Base-by-base conservation (phyloP, 1,139 yeast genomes). In the Debaryomyces subglobosus region DNA sequence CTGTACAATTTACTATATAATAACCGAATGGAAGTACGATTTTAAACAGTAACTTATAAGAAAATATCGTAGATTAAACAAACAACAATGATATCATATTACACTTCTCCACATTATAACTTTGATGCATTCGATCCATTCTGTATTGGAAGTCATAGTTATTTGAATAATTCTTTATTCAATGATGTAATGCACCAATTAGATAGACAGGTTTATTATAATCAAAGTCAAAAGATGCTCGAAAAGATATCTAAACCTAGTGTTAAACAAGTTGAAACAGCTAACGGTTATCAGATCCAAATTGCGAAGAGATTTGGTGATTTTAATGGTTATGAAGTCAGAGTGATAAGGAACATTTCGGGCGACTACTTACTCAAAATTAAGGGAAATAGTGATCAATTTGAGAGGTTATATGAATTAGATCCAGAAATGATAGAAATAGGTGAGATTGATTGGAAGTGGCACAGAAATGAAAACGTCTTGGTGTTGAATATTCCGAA, bases 401-500 rank as follows among this genome's bases (percentile, higher is more conserved):
- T 75, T 55, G 62, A 61, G 46, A 67, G 67, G 47, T 59, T 62
- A 2, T 67, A 67, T 51, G 71, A 69, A 47, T 71, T 75, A 51
- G 63, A 65, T 49, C 55, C 67, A 27, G 57, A 65, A 15, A 72
- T 68, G 45, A 66, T 74, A 35, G 74, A 71, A 36, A 58, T 72
- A 27, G 48, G 60, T 3, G 58, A 65, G 13, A 71, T 74, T 44
- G 68, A 70, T 56, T 73, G 77, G 73, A 71, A 71, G 53, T 65
- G 67, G 59, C 64, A 59, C 49, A 59, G 59, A 48, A 52, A 61
- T 16, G 65, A 67, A 27, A 71, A 70, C 44, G 65, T 69, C 8
- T 69, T 75, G 60, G 69, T 72, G n/a, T 67, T 75, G 54, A 71
- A 63, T 45, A 66, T 75, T 32, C 79, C 79, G 12, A 75, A 74